Conservation (phyloP, 1,284 basidiomycete genomes). For the Porodaedalea pini region DNA sequence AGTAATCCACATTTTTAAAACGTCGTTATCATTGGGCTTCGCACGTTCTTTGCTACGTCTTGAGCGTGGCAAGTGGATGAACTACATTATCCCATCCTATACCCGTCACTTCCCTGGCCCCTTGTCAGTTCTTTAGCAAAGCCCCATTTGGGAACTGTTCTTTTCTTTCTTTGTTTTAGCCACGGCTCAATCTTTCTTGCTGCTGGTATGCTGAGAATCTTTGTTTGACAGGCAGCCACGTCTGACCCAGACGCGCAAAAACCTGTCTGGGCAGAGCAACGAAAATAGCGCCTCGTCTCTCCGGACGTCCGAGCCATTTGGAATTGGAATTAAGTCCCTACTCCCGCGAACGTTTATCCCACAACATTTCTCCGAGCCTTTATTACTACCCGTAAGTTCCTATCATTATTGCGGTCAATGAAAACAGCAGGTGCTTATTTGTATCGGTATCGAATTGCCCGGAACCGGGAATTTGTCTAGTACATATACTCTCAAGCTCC, state of each 20-base stretch:
- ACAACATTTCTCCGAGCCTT: not conserved
- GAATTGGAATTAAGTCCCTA: not conserved
- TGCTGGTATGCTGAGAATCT: not conserved
- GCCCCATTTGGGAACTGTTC: not conserved
- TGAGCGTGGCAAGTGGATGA: not conserved
- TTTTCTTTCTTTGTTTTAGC: not conserved
- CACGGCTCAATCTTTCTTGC: not conserved
- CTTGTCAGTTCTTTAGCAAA: not conserved
- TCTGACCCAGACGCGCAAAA: conserved; percentile 17
- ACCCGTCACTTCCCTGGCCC: not conserved
- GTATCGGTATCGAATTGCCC: too few relatives aligned
- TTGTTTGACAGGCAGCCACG: not conserved
- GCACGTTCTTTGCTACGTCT: not conserved
- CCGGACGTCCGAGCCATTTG: not conserved
- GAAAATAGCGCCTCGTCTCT: not conserved
- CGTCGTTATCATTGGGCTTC: not conserved
- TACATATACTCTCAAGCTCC: too few relatives aligned
- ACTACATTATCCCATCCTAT: not conserved
- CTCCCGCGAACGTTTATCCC: not conserved
- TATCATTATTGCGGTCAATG: too few relatives aligned
- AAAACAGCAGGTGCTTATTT: too few relatives aligned
- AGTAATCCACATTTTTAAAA: not conserved
- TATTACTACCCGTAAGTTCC: too few relatives aligned
- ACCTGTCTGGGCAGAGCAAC: conserved; percentile 19
- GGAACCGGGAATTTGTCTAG: too few relatives aligned